Evolutionary conservation across 2,329 filamentous ascomycete genomes (phyloP), one percentile per base, ranked within the genome.

Genomic region (Teratosphaeria zuluensis): DNA sequence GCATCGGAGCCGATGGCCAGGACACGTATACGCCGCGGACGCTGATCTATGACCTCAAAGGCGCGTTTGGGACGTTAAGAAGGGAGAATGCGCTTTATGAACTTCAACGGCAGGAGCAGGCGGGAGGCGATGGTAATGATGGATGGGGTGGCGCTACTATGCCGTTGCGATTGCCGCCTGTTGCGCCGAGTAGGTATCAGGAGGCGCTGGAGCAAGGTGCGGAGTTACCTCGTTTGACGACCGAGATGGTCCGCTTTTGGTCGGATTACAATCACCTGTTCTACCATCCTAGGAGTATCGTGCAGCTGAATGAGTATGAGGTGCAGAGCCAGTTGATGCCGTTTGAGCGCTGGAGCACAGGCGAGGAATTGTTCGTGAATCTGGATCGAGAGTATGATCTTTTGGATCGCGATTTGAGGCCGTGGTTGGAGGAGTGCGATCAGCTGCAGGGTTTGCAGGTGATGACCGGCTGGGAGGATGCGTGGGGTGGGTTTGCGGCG

Each of bases 11-110:
- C 0, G 90, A 95, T 75, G 91, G 92, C 19, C 80, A 84, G 6
- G 94, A 99, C 65, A 99, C 94, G 0, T 99, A 89, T 70, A 92
- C 92, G 53, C 94, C 94, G 3, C 84, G 94, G 63, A 90, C 92
- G 0, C 78, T 99, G 60, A 88, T 99, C 59, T 99, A 99, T 72
- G 94, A 99, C 70, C 80, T 97, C 35, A 97, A 97, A 72, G 90
- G 90, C 32, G 90, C 88, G 0, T 97, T 97, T 74, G 94, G 94
- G 5, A 89, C 90, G 6, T 76, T 99, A 66, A 84, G 86, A 66
- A 91, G 92, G 75, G 86, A 92, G 64, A 96, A 96, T 73, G 87
- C 90, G 2, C 79, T 99, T 2, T 97, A 97, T 69, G 88, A 92
- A 60, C 69, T 80, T 35, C 74, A 79, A 62, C 72, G 77, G 64